phyloP scores from a whole-genome alignment of 257 asterid genomes.

The Fraxinus quadrangulata region DNA sequence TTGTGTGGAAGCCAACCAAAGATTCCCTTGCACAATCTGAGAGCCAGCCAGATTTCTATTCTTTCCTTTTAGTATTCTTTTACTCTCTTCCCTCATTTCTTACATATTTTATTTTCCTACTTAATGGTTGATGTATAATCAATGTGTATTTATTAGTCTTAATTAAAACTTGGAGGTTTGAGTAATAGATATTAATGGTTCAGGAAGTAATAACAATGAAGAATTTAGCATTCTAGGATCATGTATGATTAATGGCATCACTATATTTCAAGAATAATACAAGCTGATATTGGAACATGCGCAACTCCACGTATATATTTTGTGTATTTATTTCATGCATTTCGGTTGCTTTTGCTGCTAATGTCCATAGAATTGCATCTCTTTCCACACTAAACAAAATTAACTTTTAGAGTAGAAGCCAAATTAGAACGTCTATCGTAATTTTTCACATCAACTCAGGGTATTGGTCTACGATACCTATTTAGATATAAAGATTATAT shows the following conservation, averaged over 20 bases:
- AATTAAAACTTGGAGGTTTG: neutral
- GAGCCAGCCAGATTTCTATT: constrained; percentile 93
- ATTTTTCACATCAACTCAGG: neutral
- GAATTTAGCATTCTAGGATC: constrained; percentile 35
- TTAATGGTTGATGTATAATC: neutral
- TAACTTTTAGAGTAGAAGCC: neutral
- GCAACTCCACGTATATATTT: too few species aligned
- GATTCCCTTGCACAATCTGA: constrained; percentile 78
- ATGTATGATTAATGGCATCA: constrained; percentile 55
- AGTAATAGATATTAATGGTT: neutral
- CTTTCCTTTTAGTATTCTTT: constrained; percentile 76
- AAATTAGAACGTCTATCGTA: neutral
- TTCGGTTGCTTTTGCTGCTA: too few species aligned
- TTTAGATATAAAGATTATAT: neutral
- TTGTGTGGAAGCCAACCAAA: constrained; percentile 85
- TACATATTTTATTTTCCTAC: neutral
- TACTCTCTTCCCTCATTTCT: constrained; percentile 3
- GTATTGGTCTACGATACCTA: neutral
- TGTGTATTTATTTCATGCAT: too few species aligned
- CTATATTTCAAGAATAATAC: too few species aligned
- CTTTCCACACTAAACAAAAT: too few species aligned
- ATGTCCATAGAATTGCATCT: too few species aligned
- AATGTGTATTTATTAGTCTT: neutral
- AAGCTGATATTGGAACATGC: too few species aligned
- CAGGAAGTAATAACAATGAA: constrained; percentile 59